These are phyloP conservation scores for Gremmenia infestans DNA, from an alignment of 2,329 filamentous ascomycete genomes.

Conservation along the genomic window DNA sequence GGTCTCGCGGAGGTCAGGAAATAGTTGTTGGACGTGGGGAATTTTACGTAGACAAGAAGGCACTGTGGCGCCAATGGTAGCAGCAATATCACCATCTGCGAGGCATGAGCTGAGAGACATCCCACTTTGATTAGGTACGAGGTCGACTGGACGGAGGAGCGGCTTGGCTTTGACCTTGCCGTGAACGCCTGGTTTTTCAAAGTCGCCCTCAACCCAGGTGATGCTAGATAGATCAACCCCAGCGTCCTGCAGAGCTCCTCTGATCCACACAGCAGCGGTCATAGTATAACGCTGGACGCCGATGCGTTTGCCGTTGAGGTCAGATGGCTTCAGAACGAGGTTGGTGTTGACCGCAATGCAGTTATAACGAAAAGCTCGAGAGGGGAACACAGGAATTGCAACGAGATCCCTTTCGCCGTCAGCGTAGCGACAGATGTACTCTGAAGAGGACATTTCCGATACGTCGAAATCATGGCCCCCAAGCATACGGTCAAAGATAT, in stretches of 20 bases:
- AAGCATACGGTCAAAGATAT: constrained; percentile 33
- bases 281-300: constrained; percentile 36
- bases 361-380: constrained; percentile 31
- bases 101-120: constrained; percentile 32
- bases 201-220: constrained; percentile 32
- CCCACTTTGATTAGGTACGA: constrained; percentile 24
- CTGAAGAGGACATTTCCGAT: constrained; percentile 30
- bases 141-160: constrained; percentile 23
- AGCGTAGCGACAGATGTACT: constrained; percentile 29
- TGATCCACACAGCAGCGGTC: constrained; percentile 36
- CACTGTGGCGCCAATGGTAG: constrained; percentile 33
- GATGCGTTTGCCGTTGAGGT: constrained; percentile 33
- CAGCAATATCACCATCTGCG: constrained; percentile 34
- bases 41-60: constrained; percentile 30
- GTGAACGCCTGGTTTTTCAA: constrained; percentile 29
- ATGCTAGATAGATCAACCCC: constrained; percentile 32
- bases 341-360: constrained; percentile 32
- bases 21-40: constrained; percentile 30
- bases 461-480: constrained; percentile 28
- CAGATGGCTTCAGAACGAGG: constrained; percentile 27
- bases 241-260: constrained; percentile 30
- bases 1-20: constrained; percentile 32
- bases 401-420: constrained; percentile 25
- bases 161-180: constrained; percentile 28
- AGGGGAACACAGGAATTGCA: constrained; percentile 32